Percentiles rank a stretch among this genome's conserved stretches.
These are phyloP conservation scores for Daldinia grandis DNA, from an alignment of 495 filamentous ascomycete genomes.

Conservation along the genomic window DNA sequence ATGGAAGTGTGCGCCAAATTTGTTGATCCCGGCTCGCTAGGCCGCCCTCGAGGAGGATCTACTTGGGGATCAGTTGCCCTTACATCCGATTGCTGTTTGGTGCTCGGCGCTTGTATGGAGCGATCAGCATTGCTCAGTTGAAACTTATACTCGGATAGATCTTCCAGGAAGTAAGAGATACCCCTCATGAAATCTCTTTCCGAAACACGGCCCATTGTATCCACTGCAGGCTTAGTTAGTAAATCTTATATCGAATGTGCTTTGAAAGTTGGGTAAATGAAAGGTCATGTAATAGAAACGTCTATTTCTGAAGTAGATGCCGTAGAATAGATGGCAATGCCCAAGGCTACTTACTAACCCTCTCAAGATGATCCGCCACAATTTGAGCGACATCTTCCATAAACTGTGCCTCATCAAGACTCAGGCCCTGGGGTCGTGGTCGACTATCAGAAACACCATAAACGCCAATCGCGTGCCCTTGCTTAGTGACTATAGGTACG, in stretches of 20 bases:
- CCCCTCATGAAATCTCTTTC: constrained; percentile 41
- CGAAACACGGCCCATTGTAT: constrained; percentile 35
- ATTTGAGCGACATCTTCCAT: constrained; percentile 61
- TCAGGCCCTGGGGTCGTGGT: constrained; percentile 55
- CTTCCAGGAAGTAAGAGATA: constrained; percentile 39
- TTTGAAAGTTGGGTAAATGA: constrained; percentile 25
- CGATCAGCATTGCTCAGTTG: constrained; percentile 34
- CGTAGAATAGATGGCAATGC: constrained; percentile 17
- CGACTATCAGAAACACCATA: constrained; percentile 71
- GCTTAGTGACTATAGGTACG: constrained; percentile 71
- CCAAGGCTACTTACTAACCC: constrained; percentile 32
- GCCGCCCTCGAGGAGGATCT: constrained; percentile 15
- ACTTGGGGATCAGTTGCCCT: constrained; percentile 18
- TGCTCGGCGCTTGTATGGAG: constrained; percentile 7
- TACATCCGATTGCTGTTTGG: constrained; percentile 7
- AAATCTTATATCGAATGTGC: not conserved
- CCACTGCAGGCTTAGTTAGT: constrained; percentile 27
- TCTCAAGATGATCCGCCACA: constrained; percentile 71
- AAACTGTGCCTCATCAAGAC: constrained; percentile 49
- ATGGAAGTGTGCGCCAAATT: not conserved
- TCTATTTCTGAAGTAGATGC: constrained; percentile 46
- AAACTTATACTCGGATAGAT: constrained; percentile 40
- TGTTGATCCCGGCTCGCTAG: constrained; percentile 2
- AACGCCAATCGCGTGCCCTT: constrained; percentile 74
- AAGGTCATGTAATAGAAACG: constrained; percentile 46